Conservation (phyloP, 2,329 filamentous ascomycete genomes). For the Trichophyton schoenleinii region DNA sequence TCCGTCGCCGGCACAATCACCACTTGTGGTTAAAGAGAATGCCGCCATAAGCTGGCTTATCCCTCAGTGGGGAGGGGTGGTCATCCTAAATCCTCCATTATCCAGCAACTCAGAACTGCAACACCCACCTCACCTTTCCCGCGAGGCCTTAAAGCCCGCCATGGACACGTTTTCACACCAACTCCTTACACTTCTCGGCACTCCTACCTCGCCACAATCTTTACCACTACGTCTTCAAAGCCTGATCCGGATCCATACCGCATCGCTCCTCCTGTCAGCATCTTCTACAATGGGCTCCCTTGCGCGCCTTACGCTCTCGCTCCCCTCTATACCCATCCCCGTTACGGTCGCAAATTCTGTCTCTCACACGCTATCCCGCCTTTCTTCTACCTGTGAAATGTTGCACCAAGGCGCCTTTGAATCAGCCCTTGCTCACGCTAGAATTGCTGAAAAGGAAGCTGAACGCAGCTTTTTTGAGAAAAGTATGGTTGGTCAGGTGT, state of each 20-base stretch:
- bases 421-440: constrained; percentile 62
- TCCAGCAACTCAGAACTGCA: constrained; percentile 14
- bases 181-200: constrained; percentile 73
- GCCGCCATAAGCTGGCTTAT: constrained; percentile 73
- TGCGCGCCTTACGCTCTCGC: constrained; percentile 66
- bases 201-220: constrained; percentile 63
- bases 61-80: constrained; percentile 82
- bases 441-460: constrained; percentile 74
- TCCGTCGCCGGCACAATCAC: constrained; percentile 54
- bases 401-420: constrained; percentile 51
- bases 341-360: constrained; percentile 76
- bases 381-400: constrained; percentile 62
- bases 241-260: constrained; percentile 70
- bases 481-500: constrained; percentile 96
- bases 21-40: constrained; percentile 47
- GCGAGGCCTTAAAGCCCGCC: constrained; percentile 58
- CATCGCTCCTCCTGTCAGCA: constrained; percentile 73
- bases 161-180: constrained; percentile 87
- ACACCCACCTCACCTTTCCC: constrained; percentile 42
- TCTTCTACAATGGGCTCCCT: constrained; percentile 90
- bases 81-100: constrained; percentile 48
- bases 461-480: constrained; percentile 97
- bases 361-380: constrained; percentile 61
- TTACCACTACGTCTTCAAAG: constrained; percentile 75
- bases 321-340: constrained; percentile 86